Percentiles rank a stretch among this genome's conserved stretches.
phyloP scores from a whole-genome alignment of 805 yeast genomes.

The Candida coleopterorum region DNA sequence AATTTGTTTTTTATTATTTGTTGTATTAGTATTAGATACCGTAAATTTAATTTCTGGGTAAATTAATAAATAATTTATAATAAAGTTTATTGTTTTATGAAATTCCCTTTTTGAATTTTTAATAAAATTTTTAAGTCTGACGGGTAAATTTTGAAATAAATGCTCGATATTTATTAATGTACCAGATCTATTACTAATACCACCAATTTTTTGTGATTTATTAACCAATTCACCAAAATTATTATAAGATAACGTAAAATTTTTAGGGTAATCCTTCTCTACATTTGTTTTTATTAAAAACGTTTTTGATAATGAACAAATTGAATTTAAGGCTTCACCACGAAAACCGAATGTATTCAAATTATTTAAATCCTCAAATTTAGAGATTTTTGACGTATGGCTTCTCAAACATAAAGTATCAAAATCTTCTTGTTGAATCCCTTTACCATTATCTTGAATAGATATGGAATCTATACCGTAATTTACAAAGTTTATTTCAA shows the following conservation, averaged over 20 bases:
- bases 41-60: constrained; percentile 53
- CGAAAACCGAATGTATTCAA: constrained; percentile 67
- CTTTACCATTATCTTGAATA: constrained; percentile 64
- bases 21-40: constrained; percentile 46
- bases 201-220: constrained; percentile 40
- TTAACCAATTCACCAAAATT: constrained; percentile 46
- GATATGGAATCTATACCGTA: constrained; percentile 73
- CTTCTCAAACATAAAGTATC: constrained; percentile 54
- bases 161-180: constrained; percentile 57
- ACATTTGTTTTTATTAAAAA: constrained; percentile 50
- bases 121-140: constrained; percentile 67
- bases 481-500: constrained; percentile 65
- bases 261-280: constrained; percentile 47
- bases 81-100: constrained; percentile 53
- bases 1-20: constrained; percentile 39
- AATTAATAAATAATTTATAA: constrained; percentile 69
- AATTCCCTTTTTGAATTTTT: constrained; percentile 70
- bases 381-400: constrained; percentile 59
- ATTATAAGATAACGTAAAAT: constrained; percentile 51
- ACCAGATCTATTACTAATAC: constrained; percentile 38
- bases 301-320: constrained; percentile 50
- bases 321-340: constrained; percentile 76
- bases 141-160: constrained; percentile 72
- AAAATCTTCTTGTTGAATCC: constrained; percentile 52
- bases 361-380: constrained; percentile 48